phyloP scores from a whole-genome alignment of 2,329 filamentous ascomycete genomes.

The Claviceps monticola region DNA sequence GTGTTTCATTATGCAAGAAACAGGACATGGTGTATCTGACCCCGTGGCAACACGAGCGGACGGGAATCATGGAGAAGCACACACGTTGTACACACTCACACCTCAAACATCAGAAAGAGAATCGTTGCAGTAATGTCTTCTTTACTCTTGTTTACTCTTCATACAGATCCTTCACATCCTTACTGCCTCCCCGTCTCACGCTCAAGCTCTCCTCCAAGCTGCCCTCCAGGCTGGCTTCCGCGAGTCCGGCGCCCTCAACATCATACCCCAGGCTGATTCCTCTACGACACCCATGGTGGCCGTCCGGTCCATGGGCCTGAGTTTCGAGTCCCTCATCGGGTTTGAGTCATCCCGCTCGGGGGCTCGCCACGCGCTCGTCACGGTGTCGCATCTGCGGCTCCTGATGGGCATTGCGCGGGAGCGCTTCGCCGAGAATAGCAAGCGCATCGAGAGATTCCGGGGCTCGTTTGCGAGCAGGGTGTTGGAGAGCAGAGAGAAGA shows the following conservation, averaged over 20 bases:
- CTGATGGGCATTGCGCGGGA: constrained; percentile 61
- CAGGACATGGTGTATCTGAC: too few relatives aligned
- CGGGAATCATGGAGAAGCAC: too few relatives aligned
- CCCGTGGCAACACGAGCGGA: too few relatives aligned
- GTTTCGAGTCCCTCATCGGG: constrained; percentile 71
- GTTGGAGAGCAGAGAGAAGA: constrained; percentile 12
- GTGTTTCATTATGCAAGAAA: too few relatives aligned
- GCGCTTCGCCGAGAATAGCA: constrained; percentile 55
- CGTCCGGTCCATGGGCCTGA: constrained; percentile 69
- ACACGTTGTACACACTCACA: too few relatives aligned
- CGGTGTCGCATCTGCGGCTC: constrained; percentile 50
- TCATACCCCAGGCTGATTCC: constrained; percentile 26
- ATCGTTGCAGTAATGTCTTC: too few relatives aligned
- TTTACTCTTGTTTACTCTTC: too few relatives aligned
- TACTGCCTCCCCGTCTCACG: constrained; percentile 58
- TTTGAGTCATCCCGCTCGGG: constrained; percentile 23
- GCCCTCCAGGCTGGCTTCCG: constrained; percentile 75
- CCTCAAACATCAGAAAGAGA: too few relatives aligned
- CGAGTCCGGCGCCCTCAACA: constrained; percentile 71
- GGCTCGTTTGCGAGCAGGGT: constrained; percentile 28
- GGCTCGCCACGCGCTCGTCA: constrained; percentile 36
- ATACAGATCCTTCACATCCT: constrained; percentile 76
- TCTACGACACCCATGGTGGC: constrained; percentile 58
- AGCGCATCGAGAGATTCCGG: constrained; percentile 53
- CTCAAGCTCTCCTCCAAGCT: constrained; percentile 61